phyloP scores from a whole-genome alignment of 495 filamentous ascomycete genomes.

The Apiosordaria backusii region DNA sequence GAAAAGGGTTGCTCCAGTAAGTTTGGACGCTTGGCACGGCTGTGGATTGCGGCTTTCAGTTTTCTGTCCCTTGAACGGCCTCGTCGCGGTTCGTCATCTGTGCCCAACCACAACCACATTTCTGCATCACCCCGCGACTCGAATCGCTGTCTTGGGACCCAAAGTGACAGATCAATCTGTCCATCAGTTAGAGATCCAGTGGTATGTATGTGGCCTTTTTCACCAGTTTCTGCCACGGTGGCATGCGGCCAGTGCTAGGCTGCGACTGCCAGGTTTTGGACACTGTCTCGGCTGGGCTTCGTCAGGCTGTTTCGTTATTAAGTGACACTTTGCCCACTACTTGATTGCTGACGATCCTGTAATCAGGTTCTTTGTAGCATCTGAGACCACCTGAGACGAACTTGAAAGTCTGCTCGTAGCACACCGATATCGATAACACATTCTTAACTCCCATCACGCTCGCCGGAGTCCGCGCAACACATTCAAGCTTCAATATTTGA shows the following conservation, averaged over 20 bases:
- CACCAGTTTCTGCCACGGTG: conserved; percentile 11
- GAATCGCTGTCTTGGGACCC: conserved; percentile 15
- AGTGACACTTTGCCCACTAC: not conserved
- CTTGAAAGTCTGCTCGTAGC: not conserved
- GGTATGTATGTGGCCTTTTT: not conserved
- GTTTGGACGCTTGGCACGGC: conserved; percentile 17
- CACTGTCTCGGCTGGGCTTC: not conserved
- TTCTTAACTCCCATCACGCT: no score
- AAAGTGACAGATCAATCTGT: conserved; percentile 18
- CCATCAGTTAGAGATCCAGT: not conserved
- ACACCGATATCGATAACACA: not conserved
- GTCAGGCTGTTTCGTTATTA: not conserved
- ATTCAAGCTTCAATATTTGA: no score
- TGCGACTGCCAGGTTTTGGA: conserved; percentile 10
- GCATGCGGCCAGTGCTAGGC: conserved; percentile 1
- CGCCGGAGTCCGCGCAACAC: no score
- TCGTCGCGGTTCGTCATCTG: conserved; percentile 21
- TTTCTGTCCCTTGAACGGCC: conserved; percentile 10
- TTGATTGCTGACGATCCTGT: not conserved
- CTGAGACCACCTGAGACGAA: not conserved
- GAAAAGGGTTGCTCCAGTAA: conserved; percentile 1
- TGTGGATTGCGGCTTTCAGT: not conserved
- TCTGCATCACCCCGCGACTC: conserved; percentile 3
- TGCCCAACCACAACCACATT: conserved; percentile 17
- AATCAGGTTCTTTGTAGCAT: not conserved